Base-by-base conservation (phyloP, 1,139 yeast species). In the Yarrowia galli region DNA sequence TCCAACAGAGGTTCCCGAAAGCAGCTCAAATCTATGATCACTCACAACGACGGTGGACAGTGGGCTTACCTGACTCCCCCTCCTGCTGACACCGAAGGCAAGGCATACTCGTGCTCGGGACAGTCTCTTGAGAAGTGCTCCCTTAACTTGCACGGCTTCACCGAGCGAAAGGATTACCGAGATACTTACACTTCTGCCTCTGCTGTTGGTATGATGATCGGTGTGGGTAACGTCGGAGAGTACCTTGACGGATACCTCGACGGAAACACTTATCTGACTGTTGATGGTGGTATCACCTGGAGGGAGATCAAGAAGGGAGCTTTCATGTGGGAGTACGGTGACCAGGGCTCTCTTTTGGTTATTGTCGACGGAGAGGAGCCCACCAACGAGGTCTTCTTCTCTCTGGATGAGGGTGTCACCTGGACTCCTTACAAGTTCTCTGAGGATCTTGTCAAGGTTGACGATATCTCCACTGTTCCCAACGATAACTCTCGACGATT, bases 291-390 rank as follows among this genome's bases (percentile, higher is more conserved):
- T 60, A 79, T 87, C 4, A 84, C 93, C 2, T 95, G 99, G 99
- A 85, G 78, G 68, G 97, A 92, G 77, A 80, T 92, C 35, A 83
- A 79, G 67, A 85, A 89, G 71, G 96, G 97, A 0, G 84, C 86
- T 0, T 84, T 85, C 74, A 89, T 89, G 86, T 96, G 98, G 98
- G 98, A 93, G 77, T 95, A 83, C 77, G 99, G 98, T 69, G 99
- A 96, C 76, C 89, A 92, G 72, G 99, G 99, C 9, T 87, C 97
- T 0, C 84, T 96, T 53, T 79, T 95, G 69, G 92, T 90, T 0
- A 78, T 93, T 65, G 95, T 89, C 5, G 82, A 86, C 66, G 85
- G 85, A 25, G 80, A 77, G 10, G 85, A 84, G 5, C 80, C 81
- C 36, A 89, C 97, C 0, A 82, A 91, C 70, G 77, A 79, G 0